phyloP scores from a whole-genome alignment of 352 stramenopile species.

The Globisporangium rhizosaccharum region DNA sequence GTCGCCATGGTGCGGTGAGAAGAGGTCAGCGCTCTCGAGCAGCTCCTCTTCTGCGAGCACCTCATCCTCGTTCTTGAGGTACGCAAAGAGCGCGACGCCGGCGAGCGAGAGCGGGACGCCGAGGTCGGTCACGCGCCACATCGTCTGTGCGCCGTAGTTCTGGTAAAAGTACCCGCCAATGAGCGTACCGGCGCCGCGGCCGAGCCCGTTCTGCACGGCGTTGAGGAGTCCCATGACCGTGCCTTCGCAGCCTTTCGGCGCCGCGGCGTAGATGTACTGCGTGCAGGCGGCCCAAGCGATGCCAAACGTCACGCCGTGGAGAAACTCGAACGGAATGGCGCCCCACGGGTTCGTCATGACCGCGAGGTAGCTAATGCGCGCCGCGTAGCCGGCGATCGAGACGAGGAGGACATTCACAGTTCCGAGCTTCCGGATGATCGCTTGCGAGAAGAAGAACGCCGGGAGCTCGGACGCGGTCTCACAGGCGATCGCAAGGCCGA shows the following conservation, averaged over 20 bases:
- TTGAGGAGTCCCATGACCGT: slow-evolving; percentile 79
- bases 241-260: slow-evolving; percentile 52
- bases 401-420: slow-evolving; percentile 70
- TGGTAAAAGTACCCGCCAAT: slow-evolving; percentile 78
- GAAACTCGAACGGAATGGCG: slow-evolving; percentile 75
- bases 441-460: slow-evolving; percentile 76
- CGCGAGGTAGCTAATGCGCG: slow-evolving; percentile 67
- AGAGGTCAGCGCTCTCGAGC: slow-evolving; percentile 57
- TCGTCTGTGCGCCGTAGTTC: slow-evolving; percentile 46
- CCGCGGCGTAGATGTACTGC: slow-evolving; percentile 67
- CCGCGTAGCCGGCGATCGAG: slow-evolving; percentile 61
- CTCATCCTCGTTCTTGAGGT: slow-evolving; percentile 43
- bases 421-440: slow-evolving; percentile 61
- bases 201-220: slow-evolving; percentile 68
- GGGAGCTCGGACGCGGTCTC: slow-evolving; percentile 77
- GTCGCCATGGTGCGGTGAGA: slow-evolving; percentile 51
- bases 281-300: slow-evolving; percentile 70
- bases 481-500: slow-evolving; percentile 75
- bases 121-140: slow-evolving; percentile 67
- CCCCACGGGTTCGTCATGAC: slow-evolving; percentile 77
- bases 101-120: slow-evolving; percentile 61
- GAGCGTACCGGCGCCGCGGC: slow-evolving; percentile 56
- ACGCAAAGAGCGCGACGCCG: slow-evolving; percentile 48
- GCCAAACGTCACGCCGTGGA: slow-evolving; percentile 72
- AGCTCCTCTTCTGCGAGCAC: slow-evolving; percentile 21